Conservation (phyloP, 2,329 filamentous ascomycete genomes). For the Beauveria sp. region DNA sequence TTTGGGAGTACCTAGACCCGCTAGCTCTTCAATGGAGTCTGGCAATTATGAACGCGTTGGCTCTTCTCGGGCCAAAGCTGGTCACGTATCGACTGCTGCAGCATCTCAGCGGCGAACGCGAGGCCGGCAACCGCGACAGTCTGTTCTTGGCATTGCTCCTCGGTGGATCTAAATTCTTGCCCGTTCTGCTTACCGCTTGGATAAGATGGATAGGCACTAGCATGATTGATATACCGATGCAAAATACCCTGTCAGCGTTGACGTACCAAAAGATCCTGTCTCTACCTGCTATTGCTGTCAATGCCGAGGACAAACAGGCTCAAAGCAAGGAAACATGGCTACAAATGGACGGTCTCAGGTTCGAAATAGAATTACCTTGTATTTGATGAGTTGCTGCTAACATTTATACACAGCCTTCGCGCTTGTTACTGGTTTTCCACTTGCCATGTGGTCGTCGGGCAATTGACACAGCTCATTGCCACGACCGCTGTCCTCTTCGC, state of each 20-base stretch:
- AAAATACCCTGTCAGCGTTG: background rate
- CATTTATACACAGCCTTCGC: background rate
- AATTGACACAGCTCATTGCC: background rate
- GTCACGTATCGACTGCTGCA: background rate
- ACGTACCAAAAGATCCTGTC: background rate
- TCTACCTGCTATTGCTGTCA: background rate
- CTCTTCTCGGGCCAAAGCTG: background rate
- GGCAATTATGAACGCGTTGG: background rate
- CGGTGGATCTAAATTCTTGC: background rate
- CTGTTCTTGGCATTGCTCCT: background rate
- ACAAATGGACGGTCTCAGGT: background rate
- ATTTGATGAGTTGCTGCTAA: background rate
- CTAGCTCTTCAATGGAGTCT: background rate
- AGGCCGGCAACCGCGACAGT: background rate
- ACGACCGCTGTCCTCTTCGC: background rate
- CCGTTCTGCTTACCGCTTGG: background rate
- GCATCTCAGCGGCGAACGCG: background rate
- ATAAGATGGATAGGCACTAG: background rate
- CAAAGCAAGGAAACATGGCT: background rate
- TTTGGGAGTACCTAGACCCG: background rate
- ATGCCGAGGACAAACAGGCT: background rate
- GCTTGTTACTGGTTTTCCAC: background rate
- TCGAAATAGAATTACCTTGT: no score
- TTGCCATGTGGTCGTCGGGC: background rate
- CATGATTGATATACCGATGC: constrained; percentile 1